Base-by-base conservation (phyloP, 129 eudicot species). In the Artemisia annua region DNA sequence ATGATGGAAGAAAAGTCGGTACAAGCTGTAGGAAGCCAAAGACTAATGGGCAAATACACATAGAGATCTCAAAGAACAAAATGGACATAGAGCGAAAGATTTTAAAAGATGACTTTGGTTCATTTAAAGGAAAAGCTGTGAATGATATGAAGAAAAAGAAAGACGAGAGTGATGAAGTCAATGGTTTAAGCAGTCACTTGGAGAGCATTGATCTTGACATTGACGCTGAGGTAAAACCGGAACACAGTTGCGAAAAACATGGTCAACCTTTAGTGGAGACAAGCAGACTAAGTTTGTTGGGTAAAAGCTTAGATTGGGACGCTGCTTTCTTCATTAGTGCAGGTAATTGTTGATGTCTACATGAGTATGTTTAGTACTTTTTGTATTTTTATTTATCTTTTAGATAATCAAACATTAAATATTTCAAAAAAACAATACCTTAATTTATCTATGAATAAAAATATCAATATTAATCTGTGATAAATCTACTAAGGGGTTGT, bases 271-370 rank as follows among this genome's bases (percentile, higher is more conserved):
- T 44, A 24, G 17, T 26, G 32, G 66, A 61, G 48, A 39, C 66
- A 61, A 61, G 48, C 30, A 61, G 32, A 12, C 20, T 12, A 18
- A 61, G 46, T 30, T 5, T 61, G 4, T 61, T 13, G 1, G 12
- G 66, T 30, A 28, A 13, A 28, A 61, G 66, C 66, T 5, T 61
- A 11, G 66, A 61, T 11, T 61, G 66, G 66, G 66, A 60, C 26
- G 14, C 39, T 12, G 15, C 65, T n/a, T 60, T 60, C 66, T 60
- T 28, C 66, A 28, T 14, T 26, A 60, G 10, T 60, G 66, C 66
- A 61, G 66, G 43, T 24, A 24, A 22, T 24, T 59, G 39, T 12
- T 24, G 15, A 60, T 60, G 14, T 26, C 44, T 60, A 13, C 35
- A 30, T 30, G 35, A 30, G 6, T 30, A 5, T 30, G 35, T 30